Base-by-base conservation (phyloP, 345 rosid species). In the Syzygium aqueum region DNA sequence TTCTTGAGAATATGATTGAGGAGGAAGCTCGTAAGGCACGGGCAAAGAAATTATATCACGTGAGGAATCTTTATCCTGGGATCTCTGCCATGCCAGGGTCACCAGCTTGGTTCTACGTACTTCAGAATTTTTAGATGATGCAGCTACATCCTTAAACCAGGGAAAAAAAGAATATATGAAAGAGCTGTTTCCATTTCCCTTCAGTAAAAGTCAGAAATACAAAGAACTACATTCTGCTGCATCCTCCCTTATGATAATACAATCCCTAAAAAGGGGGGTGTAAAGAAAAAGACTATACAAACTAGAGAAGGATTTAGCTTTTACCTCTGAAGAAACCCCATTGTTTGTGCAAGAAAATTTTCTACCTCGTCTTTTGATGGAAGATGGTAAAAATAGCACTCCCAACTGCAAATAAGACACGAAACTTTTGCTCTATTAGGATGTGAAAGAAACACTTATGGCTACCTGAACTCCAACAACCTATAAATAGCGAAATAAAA, bases 11-110 rank as follows among this genome's bases (percentile, higher is more conserved):
- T 96, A 96, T 77, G 92, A 94, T 90, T 89, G 87, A 37, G 97
- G 99, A 88, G 99, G 99, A 53, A 95, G 94, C 87, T 97, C 91
- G 21, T 95, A 97, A 67, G 99, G 99, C 86, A 96, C 90, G 5
- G 98, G 98, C 88, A 97, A 86, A 23, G 91, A 87, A 87, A 95
- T 91, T 51, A 93, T 91, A 90, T 94, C 93, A 2, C 92, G 80
- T 11, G 92, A 89, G 14, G 89, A 88, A 43, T 89, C 87, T 11
- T 30, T 51, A 85, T 89, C 89, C 84, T 30, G 56, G 89, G 90
- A 89, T 88, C 94, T 94, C 92, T 85, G 91, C 95, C 95, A 96
- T 19, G 85, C 73, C 89, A 96, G 91, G 51, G 99, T 95, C 91
- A 94, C 98, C 86, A 96, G 92, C 77, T 90, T 88, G 51, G 93